Evolutionary conservation across 306 rosid genomes (phyloP), one percentile per base, ranked within the genome.

Genomic region (Dalbergia cochinchinensis): DNA sequence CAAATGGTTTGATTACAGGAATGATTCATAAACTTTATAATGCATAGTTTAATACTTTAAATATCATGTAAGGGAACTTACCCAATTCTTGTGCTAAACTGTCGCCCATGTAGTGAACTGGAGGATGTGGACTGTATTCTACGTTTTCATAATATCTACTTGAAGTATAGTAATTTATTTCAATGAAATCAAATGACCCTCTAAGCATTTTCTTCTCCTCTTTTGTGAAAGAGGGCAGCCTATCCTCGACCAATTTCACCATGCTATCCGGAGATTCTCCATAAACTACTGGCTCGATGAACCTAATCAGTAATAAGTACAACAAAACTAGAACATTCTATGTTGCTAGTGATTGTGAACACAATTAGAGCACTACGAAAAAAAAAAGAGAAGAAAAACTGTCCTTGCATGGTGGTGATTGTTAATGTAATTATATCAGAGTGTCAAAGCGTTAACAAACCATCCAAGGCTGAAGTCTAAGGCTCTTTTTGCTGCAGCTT

Each of bases 131-230:
- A 53, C 67, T 18, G 8, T 34, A 19, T 11, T 45, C 8, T 4
- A 31, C 18, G 8, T 34, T 19, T 31, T 61, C 35, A 15, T 48
- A 71, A 37, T 62, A 86, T 39, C 77, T n/a, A n/a, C n/a, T 50
- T 7, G 84, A 50, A 11, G 84, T 65, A 45, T 86, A 86, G 15
- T 82, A 79, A 35, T 86, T 86, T 65, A 86, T 11, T 7, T 86
- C 89, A 11, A 83, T 62, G 64, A 79, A 86, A 75, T 83, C 89
- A 53, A 12, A 79, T 33, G 80, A 45, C 33, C 86, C 84, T n/a
- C n/a, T n/a, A n/a, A n/a, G n/a, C n/a, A n/a, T n/a, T n/a, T n/a
- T n/a, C n/a, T n/a, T n/a, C n/a, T n/a, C n/a, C n/a, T n/a, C n/a
- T n/a, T n/a, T n/a, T n/a, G n/a, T n/a, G n/a, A n/a, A n/a, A n/a